Conservation (phyloP, 768 basidiomycete genomes). For the Pleurotus tuoliensis region DNA sequence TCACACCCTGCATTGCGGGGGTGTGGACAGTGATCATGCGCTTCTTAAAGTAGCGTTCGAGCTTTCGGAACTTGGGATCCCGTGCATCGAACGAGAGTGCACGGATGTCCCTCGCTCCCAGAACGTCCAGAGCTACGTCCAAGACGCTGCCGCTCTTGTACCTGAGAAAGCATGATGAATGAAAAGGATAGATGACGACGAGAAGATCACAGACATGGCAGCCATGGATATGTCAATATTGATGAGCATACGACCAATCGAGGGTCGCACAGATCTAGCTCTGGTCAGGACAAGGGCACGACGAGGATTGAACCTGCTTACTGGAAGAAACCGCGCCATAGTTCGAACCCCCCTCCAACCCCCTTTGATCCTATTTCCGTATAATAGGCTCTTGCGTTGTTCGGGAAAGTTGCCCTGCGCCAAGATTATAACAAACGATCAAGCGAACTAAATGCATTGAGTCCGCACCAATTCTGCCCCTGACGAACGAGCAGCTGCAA, state of each 20-base stretch:
- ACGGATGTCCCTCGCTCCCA: constrained; percentile 21
- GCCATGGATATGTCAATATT: constrained; percentile 46
- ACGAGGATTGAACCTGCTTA: constrained; percentile 17
- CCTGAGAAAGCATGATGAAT: constrained; percentile 14
- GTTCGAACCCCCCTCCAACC: constrained; percentile 29
- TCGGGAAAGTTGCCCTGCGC: constrained; percentile 33
- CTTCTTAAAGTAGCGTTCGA: constrained; percentile 36
- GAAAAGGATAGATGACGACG: background rate
- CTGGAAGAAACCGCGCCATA: constrained; percentile 51
- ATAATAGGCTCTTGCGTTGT: constrained; percentile 46
- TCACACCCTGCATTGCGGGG: constrained; percentile 14
- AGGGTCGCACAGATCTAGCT: constrained; percentile 43
- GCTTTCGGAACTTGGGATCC: constrained; percentile 20
- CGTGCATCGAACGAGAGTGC: constrained; percentile 22
- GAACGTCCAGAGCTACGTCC: constrained; percentile 27
- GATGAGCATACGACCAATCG: constrained; percentile 33
- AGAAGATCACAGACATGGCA: constrained; percentile 32
- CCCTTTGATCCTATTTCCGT: constrained; percentile 23
- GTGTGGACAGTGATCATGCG: constrained; percentile 28
- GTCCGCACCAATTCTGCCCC: constrained; percentile 37
- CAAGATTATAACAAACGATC: background rate
- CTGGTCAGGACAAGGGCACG: background rate
- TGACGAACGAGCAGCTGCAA: constrained; percentile 48
- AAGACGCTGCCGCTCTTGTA: constrained; percentile 26
- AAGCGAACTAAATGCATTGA: background rate